phyloP scores from a whole-genome alignment of 352 stramenopile genomes.

The Pythium dissotocum region DNA sequence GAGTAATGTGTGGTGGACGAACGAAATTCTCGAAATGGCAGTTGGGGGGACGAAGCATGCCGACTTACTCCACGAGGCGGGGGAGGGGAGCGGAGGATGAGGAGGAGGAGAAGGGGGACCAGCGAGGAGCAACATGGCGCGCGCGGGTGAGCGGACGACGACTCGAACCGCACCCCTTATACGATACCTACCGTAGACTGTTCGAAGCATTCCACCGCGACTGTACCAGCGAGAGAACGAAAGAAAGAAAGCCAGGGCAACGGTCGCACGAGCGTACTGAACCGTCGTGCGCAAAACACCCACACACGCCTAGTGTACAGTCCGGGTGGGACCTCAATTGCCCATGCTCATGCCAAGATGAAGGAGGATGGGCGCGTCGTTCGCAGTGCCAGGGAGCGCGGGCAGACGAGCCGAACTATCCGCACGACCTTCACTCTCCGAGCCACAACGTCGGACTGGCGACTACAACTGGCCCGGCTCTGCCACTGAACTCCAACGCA shows the following conservation, averaged over 20 bases:
- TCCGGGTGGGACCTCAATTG: conserved; percentile 9
- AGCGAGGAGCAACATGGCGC: conserved; percentile 3
- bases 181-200: not conserved
- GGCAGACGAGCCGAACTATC: conserved; percentile 13
- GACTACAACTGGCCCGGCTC: conserved; percentile 12
- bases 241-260: conserved; percentile 34
- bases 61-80: not conserved
- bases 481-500: conserved; percentile 10
- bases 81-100: not conserved
- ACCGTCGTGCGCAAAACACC: conserved; percentile 14
- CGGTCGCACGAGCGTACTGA: conserved; percentile 24
- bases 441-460: conserved; percentile 8
- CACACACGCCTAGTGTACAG: conserved; percentile 8
- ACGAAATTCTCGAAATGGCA: conserved; percentile 53
- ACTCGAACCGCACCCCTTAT: conserved; percentile 18
- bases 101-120: not conserved
- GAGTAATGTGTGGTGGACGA: conserved; percentile 33
- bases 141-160: conserved; percentile 11
- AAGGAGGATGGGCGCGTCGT: conserved; percentile 11
- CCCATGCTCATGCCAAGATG: not conserved
- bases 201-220: conserved; percentile 1
- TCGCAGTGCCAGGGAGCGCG: conserved; percentile 25
- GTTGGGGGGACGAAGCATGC: conserved; percentile 18
- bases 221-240: conserved; percentile 17
- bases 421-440: not conserved